A percentile compares a stretch with the other conserved stretches of the same genome.
Conservation (phyloP, 768 basidiomycete species). For the Boletus fagicola region DNA sequence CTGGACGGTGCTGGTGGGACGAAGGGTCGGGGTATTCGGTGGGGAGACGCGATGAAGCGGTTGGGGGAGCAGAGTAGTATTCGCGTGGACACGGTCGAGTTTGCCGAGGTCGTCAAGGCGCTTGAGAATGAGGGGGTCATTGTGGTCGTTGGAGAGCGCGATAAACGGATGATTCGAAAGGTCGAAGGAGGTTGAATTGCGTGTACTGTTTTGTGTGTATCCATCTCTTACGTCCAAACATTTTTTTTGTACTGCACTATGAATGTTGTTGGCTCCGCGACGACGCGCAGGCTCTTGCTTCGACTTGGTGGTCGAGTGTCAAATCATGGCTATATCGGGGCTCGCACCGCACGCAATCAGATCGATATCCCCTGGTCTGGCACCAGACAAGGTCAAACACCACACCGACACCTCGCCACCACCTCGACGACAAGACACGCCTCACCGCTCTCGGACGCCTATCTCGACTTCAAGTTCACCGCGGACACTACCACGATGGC, state of each 20-base stretch:
- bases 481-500: slow-evolving; percentile 33
- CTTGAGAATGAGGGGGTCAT: slow-evolving; percentile 85
- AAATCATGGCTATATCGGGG: slow-evolving; percentile 21
- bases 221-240: slow-evolving; percentile 1
- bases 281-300: neutral
- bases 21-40: slow-evolving; percentile 63
- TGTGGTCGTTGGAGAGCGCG: slow-evolving; percentile 84
- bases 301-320: neutral
- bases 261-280: neutral
- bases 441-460: neutral
- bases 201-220: neutral
- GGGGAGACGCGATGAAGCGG: slow-evolving; percentile 76
- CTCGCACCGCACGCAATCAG: neutral
- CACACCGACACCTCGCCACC: slow-evolving; percentile 10
- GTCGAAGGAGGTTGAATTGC: slow-evolving; percentile 46
- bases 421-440: slow-evolving; percentile 4
- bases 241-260: neutral
- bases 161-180: slow-evolving; percentile 74
- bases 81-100: slow-evolving; percentile 75
- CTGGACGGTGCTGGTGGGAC: slow-evolving; percentile 51
- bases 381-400: neutral
- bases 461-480: slow-evolving; percentile 7
- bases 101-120: slow-evolving; percentile 71
- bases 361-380: neutral
- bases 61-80: slow-evolving; percentile 85